These are phyloP conservation scores for Polygonum maritimum DNA, from an alignment of 148 eudicot genomes.

Conservation along the genomic window DNA sequence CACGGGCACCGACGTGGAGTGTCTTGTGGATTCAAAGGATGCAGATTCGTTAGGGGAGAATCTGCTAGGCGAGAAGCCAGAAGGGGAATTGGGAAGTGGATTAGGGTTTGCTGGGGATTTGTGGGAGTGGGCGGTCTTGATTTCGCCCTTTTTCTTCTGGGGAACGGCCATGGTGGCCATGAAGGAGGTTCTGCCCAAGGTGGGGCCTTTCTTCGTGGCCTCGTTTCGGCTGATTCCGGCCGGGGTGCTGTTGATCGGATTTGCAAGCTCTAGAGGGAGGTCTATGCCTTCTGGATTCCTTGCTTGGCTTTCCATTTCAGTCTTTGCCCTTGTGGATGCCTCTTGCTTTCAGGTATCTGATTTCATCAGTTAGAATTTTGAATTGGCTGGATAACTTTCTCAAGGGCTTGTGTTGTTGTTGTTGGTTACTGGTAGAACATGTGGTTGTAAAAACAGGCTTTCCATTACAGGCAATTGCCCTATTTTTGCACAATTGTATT, in stretches of 20 bases:
- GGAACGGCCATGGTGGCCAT: slow-evolving; percentile 99
- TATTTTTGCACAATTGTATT: no score
- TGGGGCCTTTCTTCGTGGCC: slow-evolving; percentile 72
- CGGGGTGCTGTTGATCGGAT: slow-evolving; percentile 63
- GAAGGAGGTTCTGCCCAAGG: slow-evolving; percentile 85
- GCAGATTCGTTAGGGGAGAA: neutral
- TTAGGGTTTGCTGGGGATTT: slow-evolving; percentile 16
- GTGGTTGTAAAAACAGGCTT: neutral
- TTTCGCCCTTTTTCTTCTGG: slow-evolving; percentile 98
- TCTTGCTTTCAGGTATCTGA: slow-evolving; percentile 75
- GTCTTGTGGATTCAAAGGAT: slow-evolving; percentile 18
- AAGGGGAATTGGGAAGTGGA: slow-evolving; percentile 10
- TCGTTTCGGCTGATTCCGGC: slow-evolving; percentile 79
- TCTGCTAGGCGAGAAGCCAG: neutral
- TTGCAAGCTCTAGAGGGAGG: slow-evolving; percentile 52
- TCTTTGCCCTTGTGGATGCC: slow-evolving; percentile 83
- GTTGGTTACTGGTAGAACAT: neutral
- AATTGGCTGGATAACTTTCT: neutral
- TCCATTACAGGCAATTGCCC: no score
- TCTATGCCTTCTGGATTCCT: slow-evolving; percentile 60
- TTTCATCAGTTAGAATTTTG: neutral
- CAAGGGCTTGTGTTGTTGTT: neutral
- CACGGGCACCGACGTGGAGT: slow-evolving; percentile 49
- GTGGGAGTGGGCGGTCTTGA: slow-evolving; percentile 66
- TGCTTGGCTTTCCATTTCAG: slow-evolving; percentile 74